phyloP scores from a whole-genome alignment of 257 asterid species.

The Sherardia arvensis region DNA sequence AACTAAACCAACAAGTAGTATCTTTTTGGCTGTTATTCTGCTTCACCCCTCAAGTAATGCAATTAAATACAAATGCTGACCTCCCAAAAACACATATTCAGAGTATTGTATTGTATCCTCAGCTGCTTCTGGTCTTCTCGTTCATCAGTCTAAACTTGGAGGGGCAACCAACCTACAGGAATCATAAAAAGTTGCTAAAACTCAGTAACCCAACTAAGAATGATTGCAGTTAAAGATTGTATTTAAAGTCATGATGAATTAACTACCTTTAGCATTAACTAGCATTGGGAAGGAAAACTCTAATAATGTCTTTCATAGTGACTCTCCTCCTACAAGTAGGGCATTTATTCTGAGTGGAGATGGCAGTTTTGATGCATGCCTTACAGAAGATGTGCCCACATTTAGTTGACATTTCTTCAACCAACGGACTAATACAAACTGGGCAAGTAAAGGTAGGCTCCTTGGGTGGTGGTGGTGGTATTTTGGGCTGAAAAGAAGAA shows the following conservation, averaged over 20 bases:
- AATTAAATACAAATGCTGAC: background rate
- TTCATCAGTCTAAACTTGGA: background rate
- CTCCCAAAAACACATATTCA: constrained; percentile 1
- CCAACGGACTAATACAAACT: constrained; percentile 76
- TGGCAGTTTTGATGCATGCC: constrained; percentile 73
- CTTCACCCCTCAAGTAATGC: constrained; percentile 1
- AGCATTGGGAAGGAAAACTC: constrained; percentile 77
- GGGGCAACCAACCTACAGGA: background rate
- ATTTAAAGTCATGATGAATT: background rate
- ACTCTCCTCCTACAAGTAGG: constrained; percentile 84
- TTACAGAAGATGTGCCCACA: constrained; percentile 97
- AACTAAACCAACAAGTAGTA: background rate
- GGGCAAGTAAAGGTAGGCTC: constrained; percentile 79
- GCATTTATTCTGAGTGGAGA: constrained; percentile 72
- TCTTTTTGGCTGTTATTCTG: background rate
- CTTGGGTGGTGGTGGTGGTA: constrained; percentile 38
- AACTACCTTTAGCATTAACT: constrained; percentile 36
- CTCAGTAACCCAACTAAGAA: background rate
- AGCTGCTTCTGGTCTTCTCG: background rate
- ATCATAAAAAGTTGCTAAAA: background rate
- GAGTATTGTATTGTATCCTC: background rate
- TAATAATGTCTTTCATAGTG: constrained; percentile 48
- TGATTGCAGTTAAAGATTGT: background rate
- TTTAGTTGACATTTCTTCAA: constrained; percentile 71
- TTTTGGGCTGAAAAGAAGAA: constrained; percentile 12